Base-by-base conservation (phyloP, 2,329 filamentous ascomycete genomes). In the Calonectria multiphialidica region DNA sequence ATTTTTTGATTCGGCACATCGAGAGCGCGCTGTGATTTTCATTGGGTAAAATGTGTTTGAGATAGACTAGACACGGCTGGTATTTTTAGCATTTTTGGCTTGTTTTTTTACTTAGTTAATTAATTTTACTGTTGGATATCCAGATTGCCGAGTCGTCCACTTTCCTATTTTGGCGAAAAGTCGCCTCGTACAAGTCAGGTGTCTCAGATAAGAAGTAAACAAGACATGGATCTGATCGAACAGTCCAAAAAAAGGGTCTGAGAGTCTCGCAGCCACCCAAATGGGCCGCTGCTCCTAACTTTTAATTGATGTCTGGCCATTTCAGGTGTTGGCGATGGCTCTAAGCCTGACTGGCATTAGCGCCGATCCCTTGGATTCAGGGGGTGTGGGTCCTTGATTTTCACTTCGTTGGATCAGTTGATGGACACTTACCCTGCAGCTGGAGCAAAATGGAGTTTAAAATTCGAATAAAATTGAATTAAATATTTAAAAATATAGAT, bases 1-100 rank as follows among this genome's bases (percentile, higher is more conserved):
- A 71, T 15, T 76, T 75, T 55, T 30, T 75, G n/a, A 45, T 75
- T n/a, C 57, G 50, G 28, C 66, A 74, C 28, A 49, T 74, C 44
- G 72, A 73, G 68, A 44, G 44, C 50, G 57, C 57, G 28, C 55
- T 40, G 10, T 59, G 25, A 10, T 37, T 37, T 21, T 23, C n/a
- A 9, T 18, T 57, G 47, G 47, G 15, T 57, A 18, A 25, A 10
- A n/a, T 59, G 10, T 59, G 53, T 40, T 59, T 59, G 35, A 15
- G 35, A 9, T 59, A 59, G 53, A 59, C 53, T 12, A 30, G 53
- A 33, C 5, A 33, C 5, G 33, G n/a, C 53, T 53, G 49, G 33
- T 5, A 30, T n/a, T 33, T 57, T 57, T n/a, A 59, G 53, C 53
- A 40, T 40, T n/a, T 59, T 25, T 40, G 1, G 25, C 23, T 8